These are phyloP conservation scores for Microbotryum violaceum DNA, from an alignment of 1,284 basidiomycete species.

Conservation along the genomic window DNA sequence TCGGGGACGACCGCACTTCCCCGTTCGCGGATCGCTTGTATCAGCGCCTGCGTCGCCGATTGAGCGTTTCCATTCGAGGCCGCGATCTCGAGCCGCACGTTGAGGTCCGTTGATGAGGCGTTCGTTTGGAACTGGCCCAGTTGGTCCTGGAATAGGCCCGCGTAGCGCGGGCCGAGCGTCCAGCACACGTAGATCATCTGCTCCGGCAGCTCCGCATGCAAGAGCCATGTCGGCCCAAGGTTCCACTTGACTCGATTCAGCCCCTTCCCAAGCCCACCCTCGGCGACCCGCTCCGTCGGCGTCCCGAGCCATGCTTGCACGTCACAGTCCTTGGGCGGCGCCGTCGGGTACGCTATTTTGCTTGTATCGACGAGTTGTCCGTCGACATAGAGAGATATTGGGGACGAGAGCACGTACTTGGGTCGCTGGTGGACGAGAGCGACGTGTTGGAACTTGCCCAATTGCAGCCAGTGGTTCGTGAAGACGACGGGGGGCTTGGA, in stretches of 20 bases:
- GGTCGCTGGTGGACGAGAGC: conserved; percentile 21
- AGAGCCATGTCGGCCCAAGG: conserved; percentile 16
- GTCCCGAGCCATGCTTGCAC: conserved; percentile 18
- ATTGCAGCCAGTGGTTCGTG: neutral
- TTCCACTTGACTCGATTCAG: conserved; percentile 10
- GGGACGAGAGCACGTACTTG: neutral
- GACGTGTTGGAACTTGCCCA: conserved; percentile 11
- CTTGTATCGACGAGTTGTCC: conserved; percentile 7
- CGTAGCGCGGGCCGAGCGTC: conserved; percentile 60
- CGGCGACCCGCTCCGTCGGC: conserved; percentile 3
- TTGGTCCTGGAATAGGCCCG: conserved; percentile 58
- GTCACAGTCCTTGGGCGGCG: conserved; percentile 11
- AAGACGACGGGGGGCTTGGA: conserved; percentile 9
- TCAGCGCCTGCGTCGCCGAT: conserved; percentile 22
- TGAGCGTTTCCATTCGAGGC: neutral
- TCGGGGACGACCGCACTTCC: conserved; percentile 27
- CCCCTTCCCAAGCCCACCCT: neutral
- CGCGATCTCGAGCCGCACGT: conserved; percentile 11
- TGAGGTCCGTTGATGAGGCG: conserved; percentile 9
- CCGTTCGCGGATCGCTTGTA: conserved; percentile 27
- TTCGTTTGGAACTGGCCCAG: conserved; percentile 55
- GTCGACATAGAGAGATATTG: conserved; percentile 11
- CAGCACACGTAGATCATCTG: conserved; percentile 16
- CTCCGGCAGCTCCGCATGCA: conserved; percentile 17
- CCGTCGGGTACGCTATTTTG: conserved; percentile 7